Evolutionary conservation across 257 asterid species (phyloP).

Genomic region (Fraxinus excelsior): DNA sequence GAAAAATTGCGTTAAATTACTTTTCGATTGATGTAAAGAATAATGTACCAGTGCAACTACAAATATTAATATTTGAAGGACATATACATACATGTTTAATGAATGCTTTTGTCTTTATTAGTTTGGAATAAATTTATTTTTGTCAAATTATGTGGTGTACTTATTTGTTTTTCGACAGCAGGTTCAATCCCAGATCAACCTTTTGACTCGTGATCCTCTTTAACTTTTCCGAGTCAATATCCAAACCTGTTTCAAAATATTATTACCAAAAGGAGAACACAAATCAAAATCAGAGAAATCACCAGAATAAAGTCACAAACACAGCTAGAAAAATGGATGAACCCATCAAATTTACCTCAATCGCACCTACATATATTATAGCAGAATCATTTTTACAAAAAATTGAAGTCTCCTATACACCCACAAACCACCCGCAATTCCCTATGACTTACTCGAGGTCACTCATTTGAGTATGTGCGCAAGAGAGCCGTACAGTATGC

Average conservation of each 20-base stretch:
- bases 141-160: too few relatives aligned
- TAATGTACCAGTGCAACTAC: too few relatives aligned
- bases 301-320: background rate
- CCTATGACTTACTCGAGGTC: background rate
- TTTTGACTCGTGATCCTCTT: background rate
- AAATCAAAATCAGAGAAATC: background rate
- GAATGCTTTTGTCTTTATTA: too few relatives aligned
- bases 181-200: too few relatives aligned
- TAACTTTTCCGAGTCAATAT: background rate
- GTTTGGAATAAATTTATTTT: too few relatives aligned
- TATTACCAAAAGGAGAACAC: background rate
- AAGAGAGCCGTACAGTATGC: constrained; percentile 43
- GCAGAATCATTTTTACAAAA: background rate
- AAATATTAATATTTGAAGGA: too few relatives aligned
- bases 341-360: background rate
- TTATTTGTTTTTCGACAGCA: background rate
- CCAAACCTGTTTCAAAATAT: background rate
- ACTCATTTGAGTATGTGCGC: background rate
- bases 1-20: too few relatives aligned
- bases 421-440: background rate
- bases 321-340: background rate
- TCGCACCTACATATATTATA: background rate
- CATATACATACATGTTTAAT: too few relatives aligned
- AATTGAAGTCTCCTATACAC: background rate
- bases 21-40: too few relatives aligned